Base-by-base conservation (phyloP, 805 yeast species). In the Ogataea pignaliae region DNA sequence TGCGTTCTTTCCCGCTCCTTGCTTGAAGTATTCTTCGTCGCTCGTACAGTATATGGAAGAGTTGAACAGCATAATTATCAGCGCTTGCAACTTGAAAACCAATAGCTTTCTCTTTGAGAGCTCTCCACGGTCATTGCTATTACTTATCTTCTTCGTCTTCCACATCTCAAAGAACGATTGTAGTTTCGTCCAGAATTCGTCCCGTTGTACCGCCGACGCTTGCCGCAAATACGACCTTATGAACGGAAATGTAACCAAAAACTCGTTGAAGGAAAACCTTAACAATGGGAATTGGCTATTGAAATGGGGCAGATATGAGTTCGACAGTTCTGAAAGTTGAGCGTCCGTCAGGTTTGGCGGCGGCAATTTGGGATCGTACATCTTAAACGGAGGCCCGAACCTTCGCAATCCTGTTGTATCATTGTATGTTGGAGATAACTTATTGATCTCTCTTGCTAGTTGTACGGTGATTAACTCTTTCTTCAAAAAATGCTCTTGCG, bases 401-500 rank as follows among this genome's bases (percentile, higher is more conserved):
- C 75, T 66, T 34, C 85, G 70, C 34, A 91, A 68, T 11, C 89
- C 83, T 15, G 76, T 67, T 29, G 80, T 77, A 46, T 80, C 78
- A 47, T 81, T 75, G 43, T 63, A 66, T 1, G 62, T 59, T 1
- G 70, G 69, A 1, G 68, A 62, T 34, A 89, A 64, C 17, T 61
- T 61, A 28, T 69, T 75, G 35, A 88, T 69, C 61, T 91, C 99
- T 5, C 71, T 58, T 11, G 73, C 71, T 29, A 89, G 65, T 56
- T 85, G 77, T 11, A 75, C 69, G 48, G 78, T 75, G 26, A 91
- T 66, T 14, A 91, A 71, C 64, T 87, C 90, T 55, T 95, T 80
- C 63, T 91, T 91, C 42, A 93, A 72, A 61, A 85, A 86, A 57
- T 91, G 97, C 63, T 88, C 96, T 60, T 90, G 88, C 0, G 76